Percentiles rank a stretch among this genome's conserved stretches.
Conservation (phyloP, 1,284 basidiomycete species). For the Sparassis latifolia region DNA sequence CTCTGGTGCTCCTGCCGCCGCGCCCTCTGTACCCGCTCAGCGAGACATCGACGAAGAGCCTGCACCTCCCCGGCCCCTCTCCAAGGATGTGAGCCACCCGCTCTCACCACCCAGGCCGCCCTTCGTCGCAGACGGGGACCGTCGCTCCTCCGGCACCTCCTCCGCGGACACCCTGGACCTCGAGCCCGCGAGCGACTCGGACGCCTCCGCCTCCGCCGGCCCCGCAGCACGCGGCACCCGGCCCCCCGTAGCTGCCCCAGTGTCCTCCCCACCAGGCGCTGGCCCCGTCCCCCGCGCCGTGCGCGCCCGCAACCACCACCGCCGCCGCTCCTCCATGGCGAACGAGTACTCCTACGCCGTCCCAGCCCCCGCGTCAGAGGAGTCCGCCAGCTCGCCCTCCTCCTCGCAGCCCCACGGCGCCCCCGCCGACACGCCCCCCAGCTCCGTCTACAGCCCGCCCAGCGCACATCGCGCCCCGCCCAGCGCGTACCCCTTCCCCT, state of each 20-base stretch:
- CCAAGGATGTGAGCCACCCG: neutral
- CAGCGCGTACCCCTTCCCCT: constrained; percentile 49
- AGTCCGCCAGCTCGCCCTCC: constrained; percentile 9
- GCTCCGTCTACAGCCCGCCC: neutral
- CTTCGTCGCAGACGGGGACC: constrained; percentile 19
- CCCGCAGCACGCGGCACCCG: constrained; percentile 6
- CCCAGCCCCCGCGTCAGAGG: neutral
- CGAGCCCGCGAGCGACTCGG: constrained; percentile 22
- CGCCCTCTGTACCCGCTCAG: constrained; percentile 4
- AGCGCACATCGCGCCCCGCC: constrained; percentile 13
- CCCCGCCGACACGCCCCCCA: constrained; percentile 3
- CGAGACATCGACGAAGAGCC: neutral
- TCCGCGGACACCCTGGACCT: constrained; percentile 11
- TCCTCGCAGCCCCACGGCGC: constrained; percentile 7
- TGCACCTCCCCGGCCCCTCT: constrained; percentile 14
- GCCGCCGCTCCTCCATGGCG: constrained; percentile 17
- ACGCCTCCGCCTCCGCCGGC: constrained; percentile 14
- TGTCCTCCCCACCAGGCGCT: constrained; percentile 4
- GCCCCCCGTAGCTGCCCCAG: constrained; percentile 4
- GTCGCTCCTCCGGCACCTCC: constrained; percentile 16
- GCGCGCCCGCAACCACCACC: constrained; percentile 17
- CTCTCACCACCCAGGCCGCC: constrained; percentile 19
- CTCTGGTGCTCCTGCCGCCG: constrained; percentile 10
- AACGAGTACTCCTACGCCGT: constrained; percentile 16
- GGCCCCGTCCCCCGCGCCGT: constrained; percentile 6